Percentiles rank a stretch among this genome's conserved stretches.
These are phyloP conservation scores for Daphne laureola DNA, from an alignment of 441 rosid species.

Conservation along the genomic window DNA sequence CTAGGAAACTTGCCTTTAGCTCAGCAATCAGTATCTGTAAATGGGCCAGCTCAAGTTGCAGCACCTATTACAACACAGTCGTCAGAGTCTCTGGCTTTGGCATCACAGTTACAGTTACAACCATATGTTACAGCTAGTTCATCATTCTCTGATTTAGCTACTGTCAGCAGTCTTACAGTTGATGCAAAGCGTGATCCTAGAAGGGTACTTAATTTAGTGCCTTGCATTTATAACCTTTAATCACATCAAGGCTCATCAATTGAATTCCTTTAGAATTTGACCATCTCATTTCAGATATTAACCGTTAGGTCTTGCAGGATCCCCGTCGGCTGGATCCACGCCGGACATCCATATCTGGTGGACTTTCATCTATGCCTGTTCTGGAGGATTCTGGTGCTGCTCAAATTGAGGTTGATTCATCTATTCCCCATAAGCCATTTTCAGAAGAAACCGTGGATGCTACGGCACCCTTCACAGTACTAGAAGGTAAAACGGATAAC, in stretches of 20 bases:
- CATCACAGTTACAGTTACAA: constrained; percentile 35
- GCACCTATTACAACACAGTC: constrained; percentile 31
- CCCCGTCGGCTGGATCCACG: constrained; percentile 99
- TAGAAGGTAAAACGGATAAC: constrained; percentile 36
- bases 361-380: constrained; percentile 31
- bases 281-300: constrained; percentile 7
- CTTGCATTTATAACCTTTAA: no score
- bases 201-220: constrained; percentile 52
- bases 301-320: constrained; percentile 51
- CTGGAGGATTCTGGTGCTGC: constrained; percentile 42
- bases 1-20: constrained; percentile 32
- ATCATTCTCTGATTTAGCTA: constrained; percentile 38
- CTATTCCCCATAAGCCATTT: constrained; percentile 41
- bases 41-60: constrained; percentile 41
- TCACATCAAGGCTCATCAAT: no score
- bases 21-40: constrained; percentile 34
- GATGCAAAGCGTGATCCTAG: constrained; percentile 97
- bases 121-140: constrained; percentile 32
- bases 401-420: constrained; percentile 48
- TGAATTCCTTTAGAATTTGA: no score
- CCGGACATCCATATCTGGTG: constrained; percentile 43
- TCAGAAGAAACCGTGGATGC: constrained; percentile 33
- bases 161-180: constrained; percentile 32
- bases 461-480: constrained; percentile 25
- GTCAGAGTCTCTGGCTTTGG: constrained; percentile 35